Percentiles rank a stretch among this genome's conserved stretches.
Conservation (phyloP, 2,329 filamentous ascomycete species). For the Zymoseptoria ardabiliae region DNA sequence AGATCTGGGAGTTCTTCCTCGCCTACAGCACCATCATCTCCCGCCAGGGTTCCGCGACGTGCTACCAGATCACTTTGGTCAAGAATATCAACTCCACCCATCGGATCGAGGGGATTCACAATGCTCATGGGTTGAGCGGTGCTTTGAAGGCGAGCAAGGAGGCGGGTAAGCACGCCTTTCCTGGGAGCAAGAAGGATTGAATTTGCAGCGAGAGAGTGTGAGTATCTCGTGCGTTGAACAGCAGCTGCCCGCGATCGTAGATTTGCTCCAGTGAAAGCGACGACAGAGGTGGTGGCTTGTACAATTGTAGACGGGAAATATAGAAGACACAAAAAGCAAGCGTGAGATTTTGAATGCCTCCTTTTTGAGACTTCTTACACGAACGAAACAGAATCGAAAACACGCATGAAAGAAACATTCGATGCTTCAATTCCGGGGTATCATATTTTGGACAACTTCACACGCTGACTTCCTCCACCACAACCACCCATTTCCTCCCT, state of each 20-base stretch:
- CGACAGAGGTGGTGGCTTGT: background rate
- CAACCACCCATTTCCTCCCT: background rate
- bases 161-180: constrained; percentile 26
- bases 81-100: constrained; percentile 88
- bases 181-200: constrained; percentile 19
- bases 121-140: constrained; percentile 61
- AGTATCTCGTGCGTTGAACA: background rate
- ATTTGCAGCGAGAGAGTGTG: background rate
- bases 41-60: constrained; percentile 74
- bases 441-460: background rate
- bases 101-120: constrained; percentile 64
- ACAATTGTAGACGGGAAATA: background rate
- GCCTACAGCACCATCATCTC: constrained; percentile 78
- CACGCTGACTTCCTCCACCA: too few species aligned
- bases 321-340: background rate
- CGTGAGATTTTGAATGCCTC: too few species aligned
- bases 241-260: background rate
- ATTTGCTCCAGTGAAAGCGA: background rate
- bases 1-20: constrained; percentile 91
- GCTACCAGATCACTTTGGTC: constrained; percentile 78
- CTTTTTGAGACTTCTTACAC: too few species aligned
- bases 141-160: constrained; percentile 50
- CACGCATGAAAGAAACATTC: too few species aligned
- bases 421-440: background rate
- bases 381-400: too few species aligned